Conservation (phyloP, 2,329 filamentous ascomycete species). For the Zymoseptoria crescenta region DNA sequence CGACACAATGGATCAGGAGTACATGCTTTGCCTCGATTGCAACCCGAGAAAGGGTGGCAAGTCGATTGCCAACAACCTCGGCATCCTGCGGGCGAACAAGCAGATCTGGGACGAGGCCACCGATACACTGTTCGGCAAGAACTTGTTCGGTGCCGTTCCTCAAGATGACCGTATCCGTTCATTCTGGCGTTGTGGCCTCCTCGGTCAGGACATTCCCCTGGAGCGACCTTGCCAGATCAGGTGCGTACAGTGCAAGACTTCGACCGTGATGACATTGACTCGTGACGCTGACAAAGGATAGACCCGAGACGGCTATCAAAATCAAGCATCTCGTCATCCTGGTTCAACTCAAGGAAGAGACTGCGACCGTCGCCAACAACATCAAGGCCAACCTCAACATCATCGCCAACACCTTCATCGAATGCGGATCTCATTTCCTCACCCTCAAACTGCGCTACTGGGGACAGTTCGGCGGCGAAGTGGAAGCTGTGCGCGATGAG, state of each 20-base stretch:
- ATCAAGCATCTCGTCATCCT: slow-evolving; percentile 12
- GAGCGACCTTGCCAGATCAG: slow-evolving; percentile 4
- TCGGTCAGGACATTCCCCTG: neutral
- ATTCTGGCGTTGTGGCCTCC: slow-evolving; percentile 10
- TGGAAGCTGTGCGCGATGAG: slow-evolving; percentile 5
- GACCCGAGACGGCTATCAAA: slow-evolving; percentile 4
- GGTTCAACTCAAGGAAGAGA: neutral
- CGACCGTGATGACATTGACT: neutral
- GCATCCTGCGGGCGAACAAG: slow-evolving; percentile 16
- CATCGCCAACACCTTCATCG: slow-evolving; percentile 4
- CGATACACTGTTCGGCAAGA: slow-evolving; percentile 12
- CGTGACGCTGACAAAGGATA: neutral
- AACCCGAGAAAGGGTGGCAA: neutral
- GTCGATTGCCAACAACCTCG: slow-evolving; percentile 5
- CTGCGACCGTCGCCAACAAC: neutral
- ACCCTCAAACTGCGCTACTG: slow-evolving; percentile 9
- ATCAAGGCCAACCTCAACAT: slow-evolving; percentile 18
- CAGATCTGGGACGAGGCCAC: slow-evolving; percentile 16
- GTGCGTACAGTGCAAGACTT: neutral
- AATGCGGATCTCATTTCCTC: slow-evolving; percentile 1
- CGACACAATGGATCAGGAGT: slow-evolving; percentile 4
- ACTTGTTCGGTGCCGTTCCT: slow-evolving; percentile 9
- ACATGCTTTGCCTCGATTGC: slow-evolving; percentile 5
- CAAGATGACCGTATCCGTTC: slow-evolving; percentile 3
- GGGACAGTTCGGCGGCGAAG: slow-evolving; percentile 7